Evolutionary conservation across 2,329 filamentous ascomycete genomes (phyloP).

Genomic region (Didymella lethalis): DNA sequence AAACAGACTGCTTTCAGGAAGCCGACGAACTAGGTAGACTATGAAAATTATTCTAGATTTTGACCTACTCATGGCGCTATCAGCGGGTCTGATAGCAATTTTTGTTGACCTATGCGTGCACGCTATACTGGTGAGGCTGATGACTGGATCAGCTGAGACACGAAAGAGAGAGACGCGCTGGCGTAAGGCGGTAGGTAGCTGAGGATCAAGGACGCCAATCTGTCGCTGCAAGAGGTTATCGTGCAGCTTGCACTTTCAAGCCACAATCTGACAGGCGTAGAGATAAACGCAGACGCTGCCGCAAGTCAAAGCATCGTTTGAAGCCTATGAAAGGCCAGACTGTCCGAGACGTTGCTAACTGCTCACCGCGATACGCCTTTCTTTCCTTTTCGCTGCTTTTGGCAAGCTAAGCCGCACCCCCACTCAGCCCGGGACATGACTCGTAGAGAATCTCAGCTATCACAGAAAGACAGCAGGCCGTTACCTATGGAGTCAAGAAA

Average conservation of each 20-base stretch:
- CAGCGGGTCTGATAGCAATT: constrained; percentile 1
- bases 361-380: constrained; percentile 6
- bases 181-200: neutral
- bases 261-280: constrained; percentile 1
- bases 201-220: neutral
- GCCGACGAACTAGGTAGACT: neutral
- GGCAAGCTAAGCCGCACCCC: constrained; percentile 2
- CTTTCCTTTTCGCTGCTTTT: neutral
- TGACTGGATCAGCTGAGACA: constrained; percentile 4
- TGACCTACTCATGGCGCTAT: constrained; percentile 11
- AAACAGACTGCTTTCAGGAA: neutral
- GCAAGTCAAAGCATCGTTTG: neutral
- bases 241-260: constrained; percentile 4
- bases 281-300: neutral
- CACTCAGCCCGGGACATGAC: neutral
- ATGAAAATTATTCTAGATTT: neutral
- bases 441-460: neutral
- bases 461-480: neutral
- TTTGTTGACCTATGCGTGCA: constrained; percentile 8
- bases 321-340: constrained; percentile 4
- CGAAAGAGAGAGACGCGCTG: neutral
- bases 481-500: neutral
- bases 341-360: neutral
- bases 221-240: neutral
- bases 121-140: constrained; percentile 5